Percentiles rank a stretch among this genome's conserved stretches.
Conservation (phyloP, 306 rosid genomes). For the Cicer yamashitae region DNA sequence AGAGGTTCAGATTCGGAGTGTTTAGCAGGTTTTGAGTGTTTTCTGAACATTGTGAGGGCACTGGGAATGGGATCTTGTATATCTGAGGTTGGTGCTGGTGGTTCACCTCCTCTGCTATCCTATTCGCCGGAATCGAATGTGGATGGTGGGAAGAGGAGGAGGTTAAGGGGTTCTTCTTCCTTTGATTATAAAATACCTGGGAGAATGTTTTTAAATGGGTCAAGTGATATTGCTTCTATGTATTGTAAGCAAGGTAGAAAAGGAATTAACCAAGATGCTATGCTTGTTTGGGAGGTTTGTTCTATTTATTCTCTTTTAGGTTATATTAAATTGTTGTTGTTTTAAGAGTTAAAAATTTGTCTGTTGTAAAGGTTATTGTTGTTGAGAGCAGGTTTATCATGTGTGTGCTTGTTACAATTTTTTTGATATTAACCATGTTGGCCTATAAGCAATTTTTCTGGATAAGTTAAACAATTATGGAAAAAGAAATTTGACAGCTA, state of each 20-base stretch:
- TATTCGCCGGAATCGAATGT: conserved; percentile 49
- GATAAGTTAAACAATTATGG: neutral
- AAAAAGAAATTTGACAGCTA: neutral
- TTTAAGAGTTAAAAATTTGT: neutral
- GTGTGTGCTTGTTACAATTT: neutral
- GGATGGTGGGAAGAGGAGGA: conserved; percentile 55
- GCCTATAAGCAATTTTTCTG: neutral
- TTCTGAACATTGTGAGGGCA: conserved; percentile 82
- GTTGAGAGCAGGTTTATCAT: conserved; percentile 8
- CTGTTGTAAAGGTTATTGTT: conserved; percentile 11
- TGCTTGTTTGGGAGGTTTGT: conserved; percentile 97
- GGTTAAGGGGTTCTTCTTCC: conserved; percentile 47
- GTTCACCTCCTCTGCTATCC: conserved; percentile 48
- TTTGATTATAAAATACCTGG: conserved; percentile 64
- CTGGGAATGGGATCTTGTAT: conserved; percentile 94
- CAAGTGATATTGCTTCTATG: conserved; percentile 69
- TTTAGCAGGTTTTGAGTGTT: conserved; percentile 78
- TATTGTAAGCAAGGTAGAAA: conserved; percentile 85
- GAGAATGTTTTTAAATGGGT: conserved; percentile 75
- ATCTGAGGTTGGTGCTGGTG: conserved; percentile 44
- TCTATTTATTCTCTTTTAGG: conserved; percentile 18
- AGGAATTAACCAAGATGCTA: conserved; percentile 93
- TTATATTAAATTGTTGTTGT: neutral
- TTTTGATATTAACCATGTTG: neutral
- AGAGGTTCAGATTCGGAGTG: conserved; percentile 66